Evolutionary conservation across 2,329 filamentous ascomycete genomes (phyloP).

Genomic region (Penicillium decumbens): DNA sequence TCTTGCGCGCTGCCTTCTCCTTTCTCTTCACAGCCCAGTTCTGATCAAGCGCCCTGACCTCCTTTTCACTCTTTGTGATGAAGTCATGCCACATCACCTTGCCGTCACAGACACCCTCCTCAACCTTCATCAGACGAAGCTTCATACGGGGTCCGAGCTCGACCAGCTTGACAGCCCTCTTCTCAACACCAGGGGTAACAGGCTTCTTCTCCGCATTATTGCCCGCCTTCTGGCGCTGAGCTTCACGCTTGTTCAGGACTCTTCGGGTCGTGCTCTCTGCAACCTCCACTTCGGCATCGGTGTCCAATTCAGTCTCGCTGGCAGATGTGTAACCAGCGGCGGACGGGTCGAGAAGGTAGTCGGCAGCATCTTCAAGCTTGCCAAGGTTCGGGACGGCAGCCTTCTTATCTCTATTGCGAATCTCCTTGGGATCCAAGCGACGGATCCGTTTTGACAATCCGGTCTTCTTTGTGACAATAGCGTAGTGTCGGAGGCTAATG

Average conservation of each 20-base stretch:
- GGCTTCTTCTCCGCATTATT: constrained; percentile 44
- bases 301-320: constrained; percentile 87
- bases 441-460: constrained; percentile 80
- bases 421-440: constrained; percentile 79
- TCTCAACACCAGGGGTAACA: constrained; percentile 59
- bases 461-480: constrained; percentile 83
- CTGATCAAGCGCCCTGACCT: constrained; percentile 73
- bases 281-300: constrained; percentile 92
- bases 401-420: constrained; percentile 63
- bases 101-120: constrained; percentile 84
- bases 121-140: constrained; percentile 86
- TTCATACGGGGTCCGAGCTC: constrained; percentile 89
- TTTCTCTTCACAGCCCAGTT: constrained; percentile 77
- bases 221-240: constrained; percentile 44
- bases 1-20: constrained; percentile 80
- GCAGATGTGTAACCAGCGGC: constrained; percentile 87
- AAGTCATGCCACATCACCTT: constrained; percentile 98
- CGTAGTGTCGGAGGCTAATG: constrained; percentile 86
- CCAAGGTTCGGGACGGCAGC: constrained; percentile 76
- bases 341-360: constrained; percentile 79
- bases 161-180: constrained; percentile 82
- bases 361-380: constrained; percentile 85
- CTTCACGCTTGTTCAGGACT: constrained; percentile 51
- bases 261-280: constrained; percentile 52
- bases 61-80: constrained; percentile 74